Evolutionary conservation across 2,329 filamentous ascomycete genomes (phyloP).

Genomic region (Dactylellina parvicollis): DNA sequence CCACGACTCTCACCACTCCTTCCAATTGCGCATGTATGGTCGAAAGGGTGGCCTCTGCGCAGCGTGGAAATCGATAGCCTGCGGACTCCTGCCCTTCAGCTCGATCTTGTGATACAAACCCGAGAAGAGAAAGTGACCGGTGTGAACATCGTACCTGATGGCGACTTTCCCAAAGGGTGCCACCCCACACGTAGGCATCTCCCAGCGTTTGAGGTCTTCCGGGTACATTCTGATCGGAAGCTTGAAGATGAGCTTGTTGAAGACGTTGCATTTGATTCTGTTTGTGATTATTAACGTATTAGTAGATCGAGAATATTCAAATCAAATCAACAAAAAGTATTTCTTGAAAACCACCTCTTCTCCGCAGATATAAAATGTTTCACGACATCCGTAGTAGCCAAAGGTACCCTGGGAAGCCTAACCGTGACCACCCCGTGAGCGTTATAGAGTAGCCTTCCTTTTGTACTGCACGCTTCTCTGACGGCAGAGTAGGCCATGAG

Average conservation of each 20-base stretch:
- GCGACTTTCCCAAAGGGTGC: slow-evolving; percentile 18
- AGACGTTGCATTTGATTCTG: slow-evolving; percentile 18
- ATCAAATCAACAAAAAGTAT: not conserved
- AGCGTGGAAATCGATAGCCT: slow-evolving; percentile 9
- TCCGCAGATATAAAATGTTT: not conserved
- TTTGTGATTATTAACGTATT: not conserved
- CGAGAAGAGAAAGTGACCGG: slow-evolving; percentile 14
- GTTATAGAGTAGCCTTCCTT: not conserved
- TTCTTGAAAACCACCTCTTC: slow-evolving; percentile 5
- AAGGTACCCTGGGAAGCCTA: not conserved
- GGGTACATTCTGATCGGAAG: slow-evolving; percentile 13
- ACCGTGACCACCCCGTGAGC: not conserved
- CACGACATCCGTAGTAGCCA: slow-evolving; percentile 6
- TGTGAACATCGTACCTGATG: slow-evolving; percentile 17
- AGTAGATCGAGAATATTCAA: no score
- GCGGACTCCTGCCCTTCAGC: not conserved
- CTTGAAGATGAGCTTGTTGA: slow-evolving; percentile 12
- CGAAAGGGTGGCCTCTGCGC: not conserved
- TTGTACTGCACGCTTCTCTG: not conserved
- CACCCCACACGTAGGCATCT: not conserved
- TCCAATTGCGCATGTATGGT: not conserved
- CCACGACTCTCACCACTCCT: not conserved
- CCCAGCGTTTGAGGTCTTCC: not conserved
- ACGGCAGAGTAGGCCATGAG: slow-evolving; percentile 25
- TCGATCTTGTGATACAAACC: slow-evolving; percentile 29